phyloP scores from a whole-genome alignment of 345 rosid species.

The Eucalyptus brandiana region DNA sequence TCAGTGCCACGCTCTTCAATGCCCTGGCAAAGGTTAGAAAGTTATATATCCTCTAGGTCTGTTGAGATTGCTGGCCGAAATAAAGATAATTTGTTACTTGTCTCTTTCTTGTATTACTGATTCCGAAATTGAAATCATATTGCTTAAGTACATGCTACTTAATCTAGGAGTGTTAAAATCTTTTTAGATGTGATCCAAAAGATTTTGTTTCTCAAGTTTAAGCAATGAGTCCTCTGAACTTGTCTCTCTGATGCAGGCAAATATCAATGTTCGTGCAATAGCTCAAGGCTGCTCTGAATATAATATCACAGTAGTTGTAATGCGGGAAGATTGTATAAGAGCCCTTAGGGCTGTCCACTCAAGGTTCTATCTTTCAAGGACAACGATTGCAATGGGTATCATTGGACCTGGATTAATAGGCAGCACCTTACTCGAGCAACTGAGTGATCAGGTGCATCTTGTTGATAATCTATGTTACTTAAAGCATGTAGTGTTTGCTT shows the following conservation, averaged over 20 bases:
- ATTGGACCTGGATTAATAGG: slow-evolving; percentile 97
- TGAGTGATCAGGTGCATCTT: slow-evolving; percentile 72
- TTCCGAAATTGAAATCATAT: neutral
- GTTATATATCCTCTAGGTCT: neutral
- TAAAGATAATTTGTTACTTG: neutral
- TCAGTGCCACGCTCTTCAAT: slow-evolving; percentile 92
- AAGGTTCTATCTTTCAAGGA: slow-evolving; percentile 88
- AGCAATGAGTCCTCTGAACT: neutral
- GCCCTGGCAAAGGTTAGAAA: slow-evolving; percentile 81
- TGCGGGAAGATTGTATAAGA: slow-evolving; percentile 88
- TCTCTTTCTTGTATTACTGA: neutral
- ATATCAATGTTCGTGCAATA: slow-evolving; percentile 87
- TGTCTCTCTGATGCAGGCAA: slow-evolving; percentile 51
- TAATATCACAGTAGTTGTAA: slow-evolving; percentile 80
- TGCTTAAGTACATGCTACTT: neutral
- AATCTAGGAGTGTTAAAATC: neutral
- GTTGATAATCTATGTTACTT: neutral
- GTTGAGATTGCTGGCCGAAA: neutral
- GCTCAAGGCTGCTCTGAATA: slow-evolving; percentile 99
- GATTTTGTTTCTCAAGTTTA: neutral
- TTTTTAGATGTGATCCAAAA: neutral
- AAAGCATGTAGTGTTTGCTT: neutral
- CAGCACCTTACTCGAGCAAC: slow-evolving; percentile 87
- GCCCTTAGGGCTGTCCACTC: slow-evolving; percentile 97
- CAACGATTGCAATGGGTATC: slow-evolving; percentile 90